These are phyloP conservation scores for Tetrastigma voinierianum DNA, from an alignment of 164 flowering plant genomes.

Conservation along the genomic window DNA sequence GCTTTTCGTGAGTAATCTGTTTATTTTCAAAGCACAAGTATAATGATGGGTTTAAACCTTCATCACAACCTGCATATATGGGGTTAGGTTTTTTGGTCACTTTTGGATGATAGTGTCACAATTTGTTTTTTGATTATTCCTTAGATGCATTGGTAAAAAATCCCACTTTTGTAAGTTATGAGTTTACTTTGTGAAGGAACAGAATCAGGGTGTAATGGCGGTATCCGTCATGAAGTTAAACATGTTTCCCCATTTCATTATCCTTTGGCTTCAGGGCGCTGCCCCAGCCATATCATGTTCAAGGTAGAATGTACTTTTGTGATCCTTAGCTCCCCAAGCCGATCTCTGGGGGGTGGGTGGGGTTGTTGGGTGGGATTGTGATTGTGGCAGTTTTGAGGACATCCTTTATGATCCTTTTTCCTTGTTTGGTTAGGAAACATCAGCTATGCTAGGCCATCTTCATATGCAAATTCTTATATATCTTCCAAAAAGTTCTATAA, in stretches of 20 bases:
- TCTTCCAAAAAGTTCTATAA: too few species aligned
- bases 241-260: background rate
- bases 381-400: too few species aligned
- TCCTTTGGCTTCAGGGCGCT: background rate
- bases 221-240: background rate
- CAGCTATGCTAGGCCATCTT: too few species aligned
- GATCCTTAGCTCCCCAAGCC: background rate
- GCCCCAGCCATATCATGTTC: background rate
- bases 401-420: too few species aligned
- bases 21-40: background rate
- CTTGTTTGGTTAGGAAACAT: too few species aligned
- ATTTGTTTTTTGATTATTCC: background rate
- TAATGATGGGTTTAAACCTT: background rate
- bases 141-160: background rate
- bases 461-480: too few species aligned
- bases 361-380: too few species aligned
- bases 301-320: background rate
- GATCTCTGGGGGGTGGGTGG: too few species aligned
- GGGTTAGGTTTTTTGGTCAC: background rate
- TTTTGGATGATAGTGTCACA: background rate
- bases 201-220: background rate
- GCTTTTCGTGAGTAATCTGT: constrained; percentile 47
- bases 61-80: background rate
- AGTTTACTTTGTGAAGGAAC: background rate
- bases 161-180: too few species aligned